A percentile compares a stretch with the other conserved stretches of the same genome.
These are phyloP conservation scores for Xylariomycetidae sp. DNA, from an alignment of 2,329 filamentous ascomycete species.

Conservation along the genomic window DNA sequence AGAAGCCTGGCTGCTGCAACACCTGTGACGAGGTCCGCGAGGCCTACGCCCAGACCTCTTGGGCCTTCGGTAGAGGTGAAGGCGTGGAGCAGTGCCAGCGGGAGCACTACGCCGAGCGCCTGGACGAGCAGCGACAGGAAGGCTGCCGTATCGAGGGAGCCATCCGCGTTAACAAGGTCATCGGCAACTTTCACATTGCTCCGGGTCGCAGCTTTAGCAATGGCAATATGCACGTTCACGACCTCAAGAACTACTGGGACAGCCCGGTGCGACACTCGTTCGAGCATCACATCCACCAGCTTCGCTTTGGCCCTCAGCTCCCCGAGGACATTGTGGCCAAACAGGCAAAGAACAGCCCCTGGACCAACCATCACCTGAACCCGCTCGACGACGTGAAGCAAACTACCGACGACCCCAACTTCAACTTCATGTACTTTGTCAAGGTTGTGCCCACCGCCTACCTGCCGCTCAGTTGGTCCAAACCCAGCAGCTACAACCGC, in stretches of 20 bases:
- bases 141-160: constrained; percentile 91
- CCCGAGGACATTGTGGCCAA: constrained; percentile 64
- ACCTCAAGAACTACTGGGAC: constrained; percentile 91
- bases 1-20: constrained; percentile 88
- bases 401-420: constrained; percentile 72
- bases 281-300: constrained; percentile 77
- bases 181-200: constrained; percentile 98
- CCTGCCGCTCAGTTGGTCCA: constrained; percentile 77
- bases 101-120: constrained; percentile 85
- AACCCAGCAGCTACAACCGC: constrained; percentile 30
- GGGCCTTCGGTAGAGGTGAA: constrained; percentile 91
- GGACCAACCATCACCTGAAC: constrained; percentile 89
- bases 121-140: constrained; percentile 83
- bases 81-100: constrained; percentile 91
- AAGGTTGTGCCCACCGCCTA: constrained; percentile 98
- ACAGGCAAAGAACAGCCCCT: constrained; percentile 48
- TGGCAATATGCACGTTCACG: constrained; percentile 95
- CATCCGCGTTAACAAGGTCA: constrained; percentile 94
- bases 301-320: constrained; percentile 89
- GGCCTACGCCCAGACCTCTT: constrained; percentile 81
- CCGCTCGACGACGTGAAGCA: constrained; percentile 79
- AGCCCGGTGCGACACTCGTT: constrained; percentile 75
- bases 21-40: constrained; percentile 96
- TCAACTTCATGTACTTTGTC: constrained; percentile 98
- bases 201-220: constrained; percentile 94